Evolutionary conservation across 2,329 filamentous ascomycete species (phyloP), one percentile per base, ranked within the genome.

Genomic region (Aureobasidium musti): DNA sequence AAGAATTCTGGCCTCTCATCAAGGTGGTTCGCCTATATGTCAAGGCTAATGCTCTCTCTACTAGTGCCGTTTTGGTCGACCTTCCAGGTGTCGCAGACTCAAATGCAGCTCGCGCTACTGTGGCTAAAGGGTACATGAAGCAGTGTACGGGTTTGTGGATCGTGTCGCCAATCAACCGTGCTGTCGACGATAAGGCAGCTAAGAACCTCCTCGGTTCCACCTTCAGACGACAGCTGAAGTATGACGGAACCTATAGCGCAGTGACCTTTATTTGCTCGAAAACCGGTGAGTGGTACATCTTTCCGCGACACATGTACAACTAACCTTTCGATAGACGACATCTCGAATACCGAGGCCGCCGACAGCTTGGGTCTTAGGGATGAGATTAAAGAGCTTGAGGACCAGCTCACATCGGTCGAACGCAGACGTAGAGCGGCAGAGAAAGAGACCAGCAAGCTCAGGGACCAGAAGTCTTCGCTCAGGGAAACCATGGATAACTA

Each of bases 181-280:
- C 84, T 1, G 84, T 89, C 1, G 83, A 87, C 68, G 83, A 87
- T 69, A 86, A 86, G 71, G 80, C 82, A 2, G 85, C 86, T 0
- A 84, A 84, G 66, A 80, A 78, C 0, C 75, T 89, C 1, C 76
- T 88, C 8, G 85, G 84, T 0, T 79, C 85, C 21, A 79, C 80
- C 0, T 87, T 87, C 76, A 85, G 83, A 70, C 78, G 82, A 0
- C 86, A 88, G 69, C 75, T 89, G 3, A 84, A 86, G 66, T 84
- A 84, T 70, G 86, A 89, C 67, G 83, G 84, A 1, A 80, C 77
- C 0, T 84, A 84, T 64, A 80, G 77, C 7, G 79, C 77, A 1
- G 78, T 88, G 2, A 87, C 84, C 0, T 88, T 89, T 67, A 84
- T 89, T 17, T 88, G 86, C 71, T 83, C 81, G 19, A 89, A 88